Evolutionary conservation across 2,329 filamentous ascomycete species (phyloP).

Genomic region (Aspergillus pseudotamarii): DNA sequence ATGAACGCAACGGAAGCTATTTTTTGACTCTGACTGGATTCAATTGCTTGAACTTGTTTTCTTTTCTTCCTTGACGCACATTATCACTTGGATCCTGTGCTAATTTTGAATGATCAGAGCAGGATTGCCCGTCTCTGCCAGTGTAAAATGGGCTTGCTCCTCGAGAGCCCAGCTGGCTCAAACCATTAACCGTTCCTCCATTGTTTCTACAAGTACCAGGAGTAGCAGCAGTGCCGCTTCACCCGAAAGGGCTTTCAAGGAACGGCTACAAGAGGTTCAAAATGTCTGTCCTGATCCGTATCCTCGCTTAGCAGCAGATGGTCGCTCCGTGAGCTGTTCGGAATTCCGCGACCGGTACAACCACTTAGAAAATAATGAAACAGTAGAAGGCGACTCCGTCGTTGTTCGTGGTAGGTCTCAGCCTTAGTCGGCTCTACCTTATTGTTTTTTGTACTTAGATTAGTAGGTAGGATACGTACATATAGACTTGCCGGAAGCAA

Average conservation of each 20-base stretch:
- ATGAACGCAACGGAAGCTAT: constrained; percentile 43
- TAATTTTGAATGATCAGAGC: constrained; percentile 30
- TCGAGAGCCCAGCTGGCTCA: constrained; percentile 9
- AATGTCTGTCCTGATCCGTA: constrained; percentile 41
- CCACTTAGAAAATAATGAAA: constrained; percentile 41
- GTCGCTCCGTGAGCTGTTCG: constrained; percentile 35
- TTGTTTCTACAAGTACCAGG: constrained; percentile 21
- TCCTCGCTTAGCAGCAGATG: constrained; percentile 38
- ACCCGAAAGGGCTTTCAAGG: constrained; percentile 37
- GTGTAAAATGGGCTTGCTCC: constrained; percentile 7
- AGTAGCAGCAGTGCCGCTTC: constrained; percentile 33
- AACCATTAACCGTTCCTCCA: constrained; percentile 7
- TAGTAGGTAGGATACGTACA: constrained; percentile 71
- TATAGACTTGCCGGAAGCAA: constrained; percentile 73
- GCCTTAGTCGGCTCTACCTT: constrained; percentile 22
- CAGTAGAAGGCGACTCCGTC: constrained; percentile 42
- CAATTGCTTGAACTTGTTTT: neutral
- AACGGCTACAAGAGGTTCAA: constrained; percentile 42
- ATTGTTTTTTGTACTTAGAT: constrained; percentile 42
- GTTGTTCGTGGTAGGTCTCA: constrained; percentile 47
- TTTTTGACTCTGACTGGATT: constrained; percentile 22
- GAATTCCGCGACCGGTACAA: constrained; percentile 43
- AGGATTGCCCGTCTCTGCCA: constrained; percentile 24
- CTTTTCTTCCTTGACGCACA: neutral
- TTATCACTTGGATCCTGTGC: constrained; percentile 14